Evolutionary conservation across 108 stramenopile genomes (phyloP).

Genomic region (Nannochloropsis gaditana): DNA sequence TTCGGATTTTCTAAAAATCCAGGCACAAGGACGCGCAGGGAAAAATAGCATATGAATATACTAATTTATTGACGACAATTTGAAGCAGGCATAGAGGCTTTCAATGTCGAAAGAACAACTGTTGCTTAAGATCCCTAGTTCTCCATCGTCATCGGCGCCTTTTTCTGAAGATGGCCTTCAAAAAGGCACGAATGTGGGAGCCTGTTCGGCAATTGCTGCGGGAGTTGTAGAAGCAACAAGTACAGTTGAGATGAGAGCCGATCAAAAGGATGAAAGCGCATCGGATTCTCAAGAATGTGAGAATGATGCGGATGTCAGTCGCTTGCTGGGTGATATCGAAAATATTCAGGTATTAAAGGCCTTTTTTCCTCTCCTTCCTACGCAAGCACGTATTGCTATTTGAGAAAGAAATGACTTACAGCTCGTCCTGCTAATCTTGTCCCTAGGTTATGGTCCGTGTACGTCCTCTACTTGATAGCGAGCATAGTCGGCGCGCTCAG

Average conservation of each 20-base stretch:
- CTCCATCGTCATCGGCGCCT: background rate
- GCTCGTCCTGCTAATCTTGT: background rate
- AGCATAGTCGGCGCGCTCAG: slow-evolving; percentile 11
- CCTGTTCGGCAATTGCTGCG: background rate
- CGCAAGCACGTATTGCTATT: background rate
- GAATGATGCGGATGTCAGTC: background rate
- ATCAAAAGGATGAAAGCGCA: too few species aligned
- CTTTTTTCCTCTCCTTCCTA: background rate
- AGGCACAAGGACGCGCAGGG: too few species aligned
- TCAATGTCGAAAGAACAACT: too few species aligned
- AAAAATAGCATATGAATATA: too few species aligned
- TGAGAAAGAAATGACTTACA: background rate
- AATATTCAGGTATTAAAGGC: background rate
- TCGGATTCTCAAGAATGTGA: too few species aligned
- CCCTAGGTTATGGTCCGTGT: background rate
- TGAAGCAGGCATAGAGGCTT: too few species aligned
- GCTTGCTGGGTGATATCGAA: background rate
- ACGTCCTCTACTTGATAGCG: background rate
- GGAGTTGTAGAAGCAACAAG: background rate
- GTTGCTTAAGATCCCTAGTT: background rate
- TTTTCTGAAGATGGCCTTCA: background rate
- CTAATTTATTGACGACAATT: too few species aligned
- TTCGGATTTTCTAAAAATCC: too few species aligned
- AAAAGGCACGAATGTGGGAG: background rate
- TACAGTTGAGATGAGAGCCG: too few species aligned